A percentile compares a stretch with the other conserved stretches of the same genome.
These are phyloP conservation scores for Phoma sp. DNA, from an alignment of 2,329 filamentous ascomycete species.

Conservation along the genomic window DNA sequence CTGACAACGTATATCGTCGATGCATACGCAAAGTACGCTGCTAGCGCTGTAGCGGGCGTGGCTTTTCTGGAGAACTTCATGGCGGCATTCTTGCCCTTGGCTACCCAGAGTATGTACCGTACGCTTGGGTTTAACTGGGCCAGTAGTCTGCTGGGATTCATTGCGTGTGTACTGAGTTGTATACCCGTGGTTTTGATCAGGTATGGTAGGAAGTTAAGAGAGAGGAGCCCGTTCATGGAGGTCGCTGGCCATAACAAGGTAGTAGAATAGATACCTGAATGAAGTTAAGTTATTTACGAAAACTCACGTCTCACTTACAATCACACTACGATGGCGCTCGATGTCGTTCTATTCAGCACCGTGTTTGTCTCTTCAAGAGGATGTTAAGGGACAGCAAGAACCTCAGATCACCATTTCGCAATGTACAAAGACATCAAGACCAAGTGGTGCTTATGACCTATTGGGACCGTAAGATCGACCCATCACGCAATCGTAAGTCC, in stretches of 20 bases:
- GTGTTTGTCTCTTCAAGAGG: too few species aligned
- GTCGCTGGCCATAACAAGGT: slow-evolving; percentile 32
- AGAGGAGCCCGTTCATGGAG: slow-evolving; percentile 48
- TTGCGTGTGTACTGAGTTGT: slow-evolving; percentile 52
- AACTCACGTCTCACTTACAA: too few species aligned
- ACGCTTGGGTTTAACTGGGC: slow-evolving; percentile 58
- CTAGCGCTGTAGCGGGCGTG: slow-evolving; percentile 56
- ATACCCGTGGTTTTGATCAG: slow-evolving; percentile 54
- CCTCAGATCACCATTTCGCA: too few species aligned
- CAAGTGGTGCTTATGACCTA: too few species aligned
- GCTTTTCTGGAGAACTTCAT: slow-evolving; percentile 58
- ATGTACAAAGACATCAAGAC: too few species aligned
- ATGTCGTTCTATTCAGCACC: too few species aligned
- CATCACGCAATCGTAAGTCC: too few species aligned
- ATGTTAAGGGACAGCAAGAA: too few species aligned
- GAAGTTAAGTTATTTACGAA: too few species aligned
- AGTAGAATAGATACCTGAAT: background rate
- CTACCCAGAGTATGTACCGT: slow-evolving; percentile 55
- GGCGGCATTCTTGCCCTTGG: slow-evolving; percentile 56
- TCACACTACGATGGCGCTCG: too few species aligned
- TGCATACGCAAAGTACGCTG: slow-evolving; percentile 58
- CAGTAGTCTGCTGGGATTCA: slow-evolving; percentile 54
- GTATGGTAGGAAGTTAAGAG: slow-evolving; percentile 51
- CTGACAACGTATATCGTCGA: slow-evolving; percentile 59
- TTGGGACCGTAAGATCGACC: too few species aligned